Evolutionary conservation across 352 stramenopile genomes (phyloP), one percentile per base, ranked within the genome.

Genomic region (Thalassiosira hispida): DNA sequence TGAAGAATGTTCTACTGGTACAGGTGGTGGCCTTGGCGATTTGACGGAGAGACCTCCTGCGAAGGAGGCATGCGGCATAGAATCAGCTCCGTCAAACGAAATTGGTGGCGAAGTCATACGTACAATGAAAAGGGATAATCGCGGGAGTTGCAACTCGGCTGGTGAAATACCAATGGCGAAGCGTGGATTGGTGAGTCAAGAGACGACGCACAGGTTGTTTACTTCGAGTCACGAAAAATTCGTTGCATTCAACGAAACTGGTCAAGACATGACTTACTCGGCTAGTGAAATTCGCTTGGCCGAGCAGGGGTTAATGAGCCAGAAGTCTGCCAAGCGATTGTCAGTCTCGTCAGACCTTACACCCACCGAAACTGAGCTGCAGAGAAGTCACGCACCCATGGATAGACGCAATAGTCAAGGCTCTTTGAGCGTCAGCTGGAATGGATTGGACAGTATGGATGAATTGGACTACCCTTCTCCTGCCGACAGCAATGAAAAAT

Each of bases 121-220:
- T n/a, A n/a, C n/a, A n/a, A n/a, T n/a, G 5, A 53, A 18, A 1
- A 7, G 14, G 14, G 46, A 33, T 52, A 2, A 29, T 33, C 2
- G 5, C 9, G n/a, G 57, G 6, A 27, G 33, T 66, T 33, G 20
- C 31, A 52, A 47, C 33, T 47, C 57, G 2, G 46, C 20, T 3
- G 46, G 46, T 29, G 46, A 53, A 27, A 53, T 53, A 53, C 42
- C 47, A 3, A 49, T 73, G 31, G 63, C 63, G 5, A 62, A 42
- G n/a, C 42, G 22, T 47, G 63, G 63, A 38, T 20, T 73, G 1
- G 29, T 63, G 31, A 73, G 63, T 29, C 49, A 53, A 27, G 27
- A 53, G 14, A 16, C 46, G 2, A 27, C 5, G 12, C 23, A 18
- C 1, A 47, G 40, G 40, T 47, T 47, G 40, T 18, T 4, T 12